Base-by-base conservation (phyloP, 257 asterid species). In the Parsonsia alboflavescens region DNA sequence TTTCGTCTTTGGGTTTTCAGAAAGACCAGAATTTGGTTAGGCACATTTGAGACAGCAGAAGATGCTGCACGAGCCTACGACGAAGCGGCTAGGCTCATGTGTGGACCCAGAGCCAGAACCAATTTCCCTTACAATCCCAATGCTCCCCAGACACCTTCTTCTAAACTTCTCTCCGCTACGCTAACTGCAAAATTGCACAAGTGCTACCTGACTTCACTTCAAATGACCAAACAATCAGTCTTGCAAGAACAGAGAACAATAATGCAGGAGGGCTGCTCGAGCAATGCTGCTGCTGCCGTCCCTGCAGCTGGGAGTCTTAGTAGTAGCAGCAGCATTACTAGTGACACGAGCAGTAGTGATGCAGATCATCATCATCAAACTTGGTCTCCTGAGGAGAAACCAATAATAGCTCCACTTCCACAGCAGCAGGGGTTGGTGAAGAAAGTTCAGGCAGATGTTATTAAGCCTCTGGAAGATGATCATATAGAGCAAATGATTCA, bases 11-110 rank as follows among this genome's bases (percentile, higher is more conserved):
- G 68, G 44, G 26, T 50, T 39, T n/a, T 7, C 88, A 93, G 98
- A 79, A 93, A 93, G 89, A 93, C 96, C 3, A 83, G 98, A 83
- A 81, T 93, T 75, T 93, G 98, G 98, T 82, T 93, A 13, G 98
- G 98, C 54, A 93, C 98, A 71, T 93, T 90, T 73, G 98, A 92
- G 85, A 90, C 97, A 7, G 96, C 96, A 9, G 97, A 90, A 86
- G 97, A 93, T 56, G 98, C 98, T 4, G 98, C 98, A 28, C 80
- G 75, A 75, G 98, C 97, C 0, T 93, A 93, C 80, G 98, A 91
- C 66, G 96, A 89, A 82, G 98, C 97, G 0, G 95, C 98, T 2
- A 82, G 96, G 70, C 86, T 91, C 59, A 91, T 91, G 92, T 89
- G 97, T 53, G 97, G 98, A 42, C 75, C 90, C 0, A 82, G 92